Conservation (phyloP, 1,284 basidiomycete species). For the Ceratobasidium sp. region DNA sequence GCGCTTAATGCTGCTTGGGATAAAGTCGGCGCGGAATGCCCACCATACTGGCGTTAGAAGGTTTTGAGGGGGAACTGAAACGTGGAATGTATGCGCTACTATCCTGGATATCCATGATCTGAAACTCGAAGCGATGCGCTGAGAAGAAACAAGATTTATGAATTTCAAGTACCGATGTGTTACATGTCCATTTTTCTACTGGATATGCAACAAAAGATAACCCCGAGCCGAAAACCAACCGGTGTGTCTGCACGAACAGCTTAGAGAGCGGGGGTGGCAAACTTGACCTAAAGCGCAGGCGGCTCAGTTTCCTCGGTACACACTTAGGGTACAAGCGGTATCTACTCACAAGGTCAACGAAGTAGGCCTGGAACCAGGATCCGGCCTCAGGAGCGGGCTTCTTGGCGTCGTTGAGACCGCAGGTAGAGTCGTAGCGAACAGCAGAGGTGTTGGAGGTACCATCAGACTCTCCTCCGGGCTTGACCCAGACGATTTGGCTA, state of each 20-base stretch:
- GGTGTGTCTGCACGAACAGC: background rate
- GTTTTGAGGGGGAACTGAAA: background rate
- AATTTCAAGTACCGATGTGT: slow-evolving; percentile 13
- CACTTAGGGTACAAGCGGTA: background rate
- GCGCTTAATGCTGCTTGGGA: slow-evolving; percentile 63
- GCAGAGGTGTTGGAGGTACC: slow-evolving; percentile 70
- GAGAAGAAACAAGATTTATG: background rate
- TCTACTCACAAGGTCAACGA: slow-evolving; percentile 40
- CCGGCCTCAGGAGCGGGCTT: slow-evolving; percentile 70
- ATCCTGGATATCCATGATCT: background rate
- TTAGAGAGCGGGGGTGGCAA: slow-evolving; percentile 67
- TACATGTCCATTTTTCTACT: slow-evolving; percentile 31
- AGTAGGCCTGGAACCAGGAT: slow-evolving; percentile 64
- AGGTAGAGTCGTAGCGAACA: slow-evolving; percentile 69
- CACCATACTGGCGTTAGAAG: slow-evolving; percentile 63
- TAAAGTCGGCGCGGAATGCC: slow-evolving; percentile 59
- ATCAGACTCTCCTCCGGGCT: slow-evolving; percentile 74
- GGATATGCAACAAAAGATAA: background rate
- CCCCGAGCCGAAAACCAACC: slow-evolving; percentile 1
- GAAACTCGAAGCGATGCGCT: background rate
- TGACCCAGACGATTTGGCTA: slow-evolving; percentile 67
- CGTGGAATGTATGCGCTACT: slow-evolving; percentile 3
- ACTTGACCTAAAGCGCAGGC: slow-evolving; percentile 61
- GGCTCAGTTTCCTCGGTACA: slow-evolving; percentile 73
- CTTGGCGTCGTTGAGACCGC: slow-evolving; percentile 61